A percentile compares a stretch with the other conserved stretches of the same genome.
These are phyloP conservation scores for Fusarium sambucinum DNA, from an alignment of 2,329 filamentous ascomycete genomes.

Conservation along the genomic window DNA sequence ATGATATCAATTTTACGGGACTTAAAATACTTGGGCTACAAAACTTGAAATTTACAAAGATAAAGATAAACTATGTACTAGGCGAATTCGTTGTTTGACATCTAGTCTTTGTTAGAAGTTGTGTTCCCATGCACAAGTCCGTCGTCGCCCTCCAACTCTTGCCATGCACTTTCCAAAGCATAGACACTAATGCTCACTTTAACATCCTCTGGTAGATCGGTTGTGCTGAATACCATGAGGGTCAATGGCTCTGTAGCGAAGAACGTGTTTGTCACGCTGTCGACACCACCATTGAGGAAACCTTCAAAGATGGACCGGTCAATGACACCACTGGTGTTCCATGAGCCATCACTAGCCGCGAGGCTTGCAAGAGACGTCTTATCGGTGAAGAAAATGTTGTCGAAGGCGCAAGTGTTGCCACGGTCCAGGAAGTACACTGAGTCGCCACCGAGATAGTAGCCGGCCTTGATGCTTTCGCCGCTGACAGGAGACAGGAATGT, in stretches of 20 bases:
- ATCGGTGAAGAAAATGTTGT: constrained; percentile 52
- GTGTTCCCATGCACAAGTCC: constrained; percentile 14
- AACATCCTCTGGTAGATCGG: constrained; percentile 36
- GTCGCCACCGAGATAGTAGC: constrained; percentile 47
- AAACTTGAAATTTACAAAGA: too few species aligned
- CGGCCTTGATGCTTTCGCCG: constrained; percentile 47
- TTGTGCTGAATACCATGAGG: constrained; percentile 35
- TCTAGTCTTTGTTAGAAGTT: neutral
- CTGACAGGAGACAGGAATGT: constrained; percentile 43
- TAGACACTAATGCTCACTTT: constrained; percentile 42
- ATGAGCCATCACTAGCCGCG: constrained; percentile 24
- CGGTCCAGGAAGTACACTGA: constrained; percentile 49
- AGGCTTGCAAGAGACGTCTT: constrained; percentile 47
- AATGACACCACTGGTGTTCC: constrained; percentile 51
- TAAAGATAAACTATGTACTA: neutral
- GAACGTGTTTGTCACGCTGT: constrained; percentile 51
- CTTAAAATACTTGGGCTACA: too few species aligned
- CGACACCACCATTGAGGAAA: constrained; percentile 52
- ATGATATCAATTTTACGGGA: neutral
- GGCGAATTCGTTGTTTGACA: neutral
- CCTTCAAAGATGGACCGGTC: constrained; percentile 54
- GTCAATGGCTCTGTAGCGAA: constrained; percentile 49
- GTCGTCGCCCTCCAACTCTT: neutral
- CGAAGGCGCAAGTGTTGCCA: constrained; percentile 45
- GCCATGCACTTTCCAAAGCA: constrained; percentile 48